These are phyloP conservation scores for Letharia lupina DNA, from an alignment of 495 filamentous ascomycete genomes.

Conservation along the genomic window DNA sequence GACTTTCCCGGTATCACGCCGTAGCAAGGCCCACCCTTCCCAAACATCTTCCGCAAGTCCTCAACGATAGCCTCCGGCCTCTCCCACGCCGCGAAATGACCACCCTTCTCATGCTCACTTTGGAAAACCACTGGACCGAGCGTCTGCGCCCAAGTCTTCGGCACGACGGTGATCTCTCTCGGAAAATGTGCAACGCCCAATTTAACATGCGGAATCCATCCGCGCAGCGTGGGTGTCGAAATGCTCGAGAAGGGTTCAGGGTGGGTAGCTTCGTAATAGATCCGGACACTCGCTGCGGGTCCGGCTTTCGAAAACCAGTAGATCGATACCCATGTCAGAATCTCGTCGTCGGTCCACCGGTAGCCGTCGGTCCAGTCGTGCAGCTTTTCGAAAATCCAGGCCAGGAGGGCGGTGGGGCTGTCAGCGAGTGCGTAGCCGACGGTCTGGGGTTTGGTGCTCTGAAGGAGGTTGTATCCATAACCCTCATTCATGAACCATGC, in stretches of 20 bases:
- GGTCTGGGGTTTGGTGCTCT: conserved; percentile 57
- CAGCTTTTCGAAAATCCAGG: conserved; percentile 66
- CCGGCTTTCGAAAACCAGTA: conserved; percentile 52
- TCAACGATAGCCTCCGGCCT: conserved; percentile 41
- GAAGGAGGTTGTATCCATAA: conserved; percentile 47
- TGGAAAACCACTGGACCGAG: conserved; percentile 49
- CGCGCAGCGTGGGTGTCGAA: neutral
- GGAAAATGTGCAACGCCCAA: conserved; percentile 48
- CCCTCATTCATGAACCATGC: conserved; percentile 45
- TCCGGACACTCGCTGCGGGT: conserved; percentile 45
- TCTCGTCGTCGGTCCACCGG: conserved; percentile 60
- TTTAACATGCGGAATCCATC: conserved; percentile 39
- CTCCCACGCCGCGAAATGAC: conserved; percentile 59
- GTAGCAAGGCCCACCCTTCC: conserved; percentile 35
- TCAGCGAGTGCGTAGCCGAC: conserved; percentile 50
- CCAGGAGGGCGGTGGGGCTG: conserved; percentile 51
- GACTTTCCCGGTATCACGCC: conserved; percentile 28
- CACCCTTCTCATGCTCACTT: conserved; percentile 43
- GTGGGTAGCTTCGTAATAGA: conserved; percentile 48
- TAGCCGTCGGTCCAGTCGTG: conserved; percentile 60
- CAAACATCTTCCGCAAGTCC: conserved; percentile 52
- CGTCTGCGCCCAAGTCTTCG: conserved; percentile 39
- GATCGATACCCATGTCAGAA: conserved; percentile 57
- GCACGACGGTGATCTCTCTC: conserved; percentile 43
- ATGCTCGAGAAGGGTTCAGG: no score